Conservation (phyloP, 352 stramenopile species). For the Halophytophthora polymorphica region DNA sequence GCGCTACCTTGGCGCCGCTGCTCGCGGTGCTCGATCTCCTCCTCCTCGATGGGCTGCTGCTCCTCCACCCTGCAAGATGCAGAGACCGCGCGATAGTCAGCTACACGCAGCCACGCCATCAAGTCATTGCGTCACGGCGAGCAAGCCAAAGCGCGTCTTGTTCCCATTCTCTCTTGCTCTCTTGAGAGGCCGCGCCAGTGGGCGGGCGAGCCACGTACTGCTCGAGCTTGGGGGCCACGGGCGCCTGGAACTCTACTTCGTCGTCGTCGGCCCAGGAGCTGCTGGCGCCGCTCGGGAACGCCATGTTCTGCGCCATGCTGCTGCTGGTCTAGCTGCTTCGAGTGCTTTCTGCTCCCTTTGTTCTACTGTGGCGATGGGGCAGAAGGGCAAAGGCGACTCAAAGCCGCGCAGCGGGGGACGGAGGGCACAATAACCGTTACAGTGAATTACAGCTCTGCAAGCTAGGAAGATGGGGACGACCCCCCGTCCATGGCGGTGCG, state of each 20-base stretch:
- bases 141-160: background rate
- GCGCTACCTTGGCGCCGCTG: constrained; percentile 25
- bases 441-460: background rate
- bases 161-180: background rate
- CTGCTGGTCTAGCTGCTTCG: constrained; percentile 5
- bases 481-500: constrained; percentile 1
- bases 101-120: constrained; percentile 8
- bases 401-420: constrained; percentile 1
- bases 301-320: constrained; percentile 57
- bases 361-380: constrained; percentile 12
- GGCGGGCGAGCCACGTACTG: constrained; percentile 30
- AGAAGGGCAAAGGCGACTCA: background rate
- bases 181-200: constrained; percentile 4
- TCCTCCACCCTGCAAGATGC: constrained; percentile 22
- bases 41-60: constrained; percentile 33
- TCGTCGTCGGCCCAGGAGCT: constrained; percentile 84
- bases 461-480: background rate
- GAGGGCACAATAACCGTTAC: constrained; percentile 19
- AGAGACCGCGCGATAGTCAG: constrained; percentile 3
- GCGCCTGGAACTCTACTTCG: constrained; percentile 51
- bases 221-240: constrained; percentile 34
- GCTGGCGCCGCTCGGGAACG: constrained; percentile 43
- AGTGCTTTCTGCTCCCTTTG: constrained; percentile 12
- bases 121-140: background rate
- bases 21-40: constrained; percentile 33